Conservation (phyloP, 768 basidiomycete species). For the Terana coerulea region DNA sequence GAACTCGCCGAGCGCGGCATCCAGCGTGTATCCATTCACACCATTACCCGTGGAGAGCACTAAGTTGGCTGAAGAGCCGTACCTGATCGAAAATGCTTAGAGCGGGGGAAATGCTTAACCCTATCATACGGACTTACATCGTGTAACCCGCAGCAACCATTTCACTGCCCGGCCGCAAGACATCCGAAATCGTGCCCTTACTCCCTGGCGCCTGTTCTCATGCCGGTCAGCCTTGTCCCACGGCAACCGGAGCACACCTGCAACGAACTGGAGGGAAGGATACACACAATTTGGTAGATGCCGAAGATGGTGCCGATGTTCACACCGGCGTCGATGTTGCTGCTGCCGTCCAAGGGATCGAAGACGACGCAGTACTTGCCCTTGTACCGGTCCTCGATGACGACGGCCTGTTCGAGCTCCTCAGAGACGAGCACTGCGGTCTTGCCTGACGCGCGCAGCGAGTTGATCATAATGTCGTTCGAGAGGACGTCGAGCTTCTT, state of each 20-base stretch:
- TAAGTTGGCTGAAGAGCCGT: conserved; percentile 94
- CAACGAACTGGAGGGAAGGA: neutral
- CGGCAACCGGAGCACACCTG: neutral
- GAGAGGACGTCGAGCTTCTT: conserved; percentile 98
- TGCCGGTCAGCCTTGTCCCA: conserved; percentile 7
- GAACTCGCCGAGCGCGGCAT: conserved; percentile 94
- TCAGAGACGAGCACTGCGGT: conserved; percentile 96
- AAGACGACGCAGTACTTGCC: conserved; percentile 98
- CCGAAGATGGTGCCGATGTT: conserved; percentile 99
- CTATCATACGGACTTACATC: conserved; percentile 54
- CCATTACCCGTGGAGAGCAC: conserved; percentile 94
- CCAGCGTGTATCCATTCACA: conserved; percentile 97
- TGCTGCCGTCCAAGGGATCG: conserved; percentile 93
- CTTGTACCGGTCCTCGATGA: conserved; percentile 76
- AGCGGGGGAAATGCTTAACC: neutral
- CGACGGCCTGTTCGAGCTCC: conserved; percentile 88
- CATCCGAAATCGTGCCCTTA: conserved; percentile 77
- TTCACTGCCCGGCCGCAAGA: conserved; percentile 87
- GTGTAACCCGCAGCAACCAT: conserved; percentile 99
- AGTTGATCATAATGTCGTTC: conserved; percentile 99
- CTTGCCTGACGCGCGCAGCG: conserved; percentile 94
- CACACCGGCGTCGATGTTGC: conserved; percentile 98
- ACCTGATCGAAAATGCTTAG: conserved; percentile 40
- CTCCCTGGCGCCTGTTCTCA: conserved; percentile 64
- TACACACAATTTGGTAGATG: conserved; percentile 83